Evolutionary conservation across 495 filamentous ascomycete species (phyloP).

Genomic region (Venustampulla echinocandica): DNA sequence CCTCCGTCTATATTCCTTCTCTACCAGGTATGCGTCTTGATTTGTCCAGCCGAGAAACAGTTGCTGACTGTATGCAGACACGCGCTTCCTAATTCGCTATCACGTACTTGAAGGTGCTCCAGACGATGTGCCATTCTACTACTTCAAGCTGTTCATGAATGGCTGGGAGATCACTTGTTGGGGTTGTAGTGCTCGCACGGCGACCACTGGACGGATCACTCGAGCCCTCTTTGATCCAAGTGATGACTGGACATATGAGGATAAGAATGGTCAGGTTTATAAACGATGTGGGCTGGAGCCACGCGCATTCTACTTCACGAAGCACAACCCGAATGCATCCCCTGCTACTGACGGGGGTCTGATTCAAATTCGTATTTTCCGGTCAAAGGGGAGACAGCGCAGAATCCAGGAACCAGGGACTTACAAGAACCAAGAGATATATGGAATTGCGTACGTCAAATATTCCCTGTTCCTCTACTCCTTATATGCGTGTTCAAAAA

Average conservation of each 20-base stretch:
- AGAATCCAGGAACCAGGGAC: slow-evolving; percentile 27
- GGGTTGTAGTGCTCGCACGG: slow-evolving; percentile 32
- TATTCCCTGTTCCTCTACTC: background rate
- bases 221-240: slow-evolving; percentile 37
- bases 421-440: slow-evolving; percentile 23
- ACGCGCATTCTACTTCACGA: slow-evolving; percentile 19
- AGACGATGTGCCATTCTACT: slow-evolving; percentile 29
- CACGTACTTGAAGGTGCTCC: slow-evolving; percentile 28
- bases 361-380: slow-evolving; percentile 42
- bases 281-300: slow-evolving; percentile 20
- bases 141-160: slow-evolving; percentile 46
- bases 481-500: background rate
- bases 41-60: slow-evolving; percentile 3
- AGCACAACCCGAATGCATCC: slow-evolving; percentile 14
- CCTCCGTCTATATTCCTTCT: slow-evolving; percentile 43
- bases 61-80: slow-evolving; percentile 24
- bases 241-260: slow-evolving; percentile 14
- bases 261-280: slow-evolving; percentile 16
- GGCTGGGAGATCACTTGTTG: slow-evolving; percentile 36
- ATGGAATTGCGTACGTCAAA: slow-evolving; percentile 40
- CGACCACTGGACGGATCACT: slow-evolving; percentile 28
- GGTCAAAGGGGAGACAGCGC: slow-evolving; percentile 31
- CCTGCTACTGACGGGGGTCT: slow-evolving; percentile 41
- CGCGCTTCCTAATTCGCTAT: slow-evolving; percentile 39
- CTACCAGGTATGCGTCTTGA: slow-evolving; percentile 29